Conservation (phyloP, 75 land plant species). For the Pinus tabuliformis region DNA sequence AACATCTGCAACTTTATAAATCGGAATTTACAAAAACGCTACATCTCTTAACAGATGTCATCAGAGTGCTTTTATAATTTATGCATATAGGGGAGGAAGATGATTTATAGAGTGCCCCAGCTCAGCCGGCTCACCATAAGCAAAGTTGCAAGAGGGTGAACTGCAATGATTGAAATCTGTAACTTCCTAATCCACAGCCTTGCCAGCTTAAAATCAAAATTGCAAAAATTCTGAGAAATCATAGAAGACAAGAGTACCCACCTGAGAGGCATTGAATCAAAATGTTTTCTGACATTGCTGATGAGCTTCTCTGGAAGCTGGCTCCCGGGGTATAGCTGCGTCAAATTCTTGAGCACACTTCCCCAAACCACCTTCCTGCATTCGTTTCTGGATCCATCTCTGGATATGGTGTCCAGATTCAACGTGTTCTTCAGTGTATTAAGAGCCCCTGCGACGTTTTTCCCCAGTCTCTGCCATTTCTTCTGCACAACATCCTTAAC, state of each 20-base stretch:
- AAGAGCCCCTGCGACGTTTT: conserved; percentile 59
- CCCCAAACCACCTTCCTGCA: conserved; percentile 42
- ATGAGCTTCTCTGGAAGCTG: conserved; percentile 80
- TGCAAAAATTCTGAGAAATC: background rate
- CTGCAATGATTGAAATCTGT: too few species aligned
- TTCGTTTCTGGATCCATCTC: conserved; percentile 19
- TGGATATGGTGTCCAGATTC: conserved; percentile 31
- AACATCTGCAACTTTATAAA: background rate
- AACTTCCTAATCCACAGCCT: background rate
- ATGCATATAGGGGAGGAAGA: too few species aligned
- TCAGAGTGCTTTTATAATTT: too few species aligned
- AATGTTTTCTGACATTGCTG: conserved; percentile 65
- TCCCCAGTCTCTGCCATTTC: conserved; percentile 50
- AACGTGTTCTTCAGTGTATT: conserved; percentile 49
- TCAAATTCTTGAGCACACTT: conserved; percentile 48
- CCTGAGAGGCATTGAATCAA: conserved; percentile 76
- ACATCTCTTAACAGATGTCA: too few species aligned
- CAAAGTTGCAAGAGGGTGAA: too few species aligned
- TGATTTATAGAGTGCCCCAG: too few species aligned
- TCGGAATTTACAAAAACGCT: too few species aligned
- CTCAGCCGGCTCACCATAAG: too few species aligned
- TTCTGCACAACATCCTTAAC: conserved; percentile 16
- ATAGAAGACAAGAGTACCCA: conserved; percentile 4
- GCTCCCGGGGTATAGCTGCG: conserved; percentile 69
- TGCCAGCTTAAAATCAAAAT: background rate